Conservation (phyloP, 495 filamentous ascomycete genomes). For the Penicillium atrosanguineum region DNA sequence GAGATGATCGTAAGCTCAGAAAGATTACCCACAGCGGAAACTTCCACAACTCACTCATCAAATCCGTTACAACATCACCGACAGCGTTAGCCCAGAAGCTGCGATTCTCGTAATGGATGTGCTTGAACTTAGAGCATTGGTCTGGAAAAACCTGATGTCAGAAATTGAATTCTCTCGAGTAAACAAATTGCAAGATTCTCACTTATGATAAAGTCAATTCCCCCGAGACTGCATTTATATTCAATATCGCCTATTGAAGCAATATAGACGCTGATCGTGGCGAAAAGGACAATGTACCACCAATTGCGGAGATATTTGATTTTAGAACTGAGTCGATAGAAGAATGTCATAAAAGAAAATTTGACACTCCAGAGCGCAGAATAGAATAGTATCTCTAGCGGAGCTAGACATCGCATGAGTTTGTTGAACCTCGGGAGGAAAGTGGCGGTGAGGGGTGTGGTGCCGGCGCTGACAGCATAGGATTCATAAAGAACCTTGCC, state of each 20-base stretch:
- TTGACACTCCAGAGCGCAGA: conserved; percentile 24
- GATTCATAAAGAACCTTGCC: conserved; percentile 10
- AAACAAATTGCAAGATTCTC: background rate
- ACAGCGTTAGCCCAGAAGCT: conserved; percentile 18
- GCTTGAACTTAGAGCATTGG: conserved; percentile 11
- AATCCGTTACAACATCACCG: conserved; percentile 18
- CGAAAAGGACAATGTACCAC: conserved; percentile 17
- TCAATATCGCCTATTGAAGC: conserved; percentile 15
- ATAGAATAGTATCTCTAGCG: conserved; percentile 20
- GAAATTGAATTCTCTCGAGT: too few relatives aligned
- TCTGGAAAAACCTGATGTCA: conserved; percentile 5
- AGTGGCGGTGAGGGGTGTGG: background rate
- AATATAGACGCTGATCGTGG: conserved; percentile 14
- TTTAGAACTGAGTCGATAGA: conserved; percentile 19
- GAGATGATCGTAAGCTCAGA: background rate
- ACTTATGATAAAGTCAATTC: conserved; percentile 14
- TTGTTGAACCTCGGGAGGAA: conserved; percentile 8
- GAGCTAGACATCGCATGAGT: conserved; percentile 14
- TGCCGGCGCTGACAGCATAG: conserved; percentile 7
- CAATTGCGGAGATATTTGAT: conserved; percentile 14
- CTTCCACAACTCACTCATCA: conserved; percentile 16
- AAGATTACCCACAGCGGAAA: background rate
- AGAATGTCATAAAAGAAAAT: conserved; percentile 25
- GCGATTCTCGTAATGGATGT: conserved; percentile 17
- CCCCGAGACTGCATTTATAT: conserved; percentile 21